Conservation (phyloP, 1,139 yeast species). For the Tardiomyces digboiensis region DNA sequence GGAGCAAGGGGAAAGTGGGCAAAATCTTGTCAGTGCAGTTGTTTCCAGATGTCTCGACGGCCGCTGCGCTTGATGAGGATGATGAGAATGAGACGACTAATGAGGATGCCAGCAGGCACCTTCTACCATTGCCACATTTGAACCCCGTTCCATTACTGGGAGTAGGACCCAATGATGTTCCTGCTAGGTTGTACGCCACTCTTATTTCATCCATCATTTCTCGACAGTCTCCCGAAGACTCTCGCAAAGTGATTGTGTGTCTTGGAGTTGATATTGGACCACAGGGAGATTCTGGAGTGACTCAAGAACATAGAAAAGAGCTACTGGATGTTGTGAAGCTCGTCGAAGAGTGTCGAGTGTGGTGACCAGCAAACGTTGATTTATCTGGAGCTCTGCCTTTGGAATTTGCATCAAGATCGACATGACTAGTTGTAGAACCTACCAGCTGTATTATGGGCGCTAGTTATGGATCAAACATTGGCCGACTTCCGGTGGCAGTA, state of each 20-base stretch:
- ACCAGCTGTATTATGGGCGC: too few species aligned
- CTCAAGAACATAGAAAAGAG: conserved; percentile 20
- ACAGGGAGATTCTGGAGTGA: conserved; percentile 13
- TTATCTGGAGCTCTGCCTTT: too few species aligned
- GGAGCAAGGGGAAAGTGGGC: conserved; percentile 24
- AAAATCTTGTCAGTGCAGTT: conserved; percentile 16
- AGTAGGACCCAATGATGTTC: conserved; percentile 15
- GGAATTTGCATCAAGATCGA: too few species aligned
- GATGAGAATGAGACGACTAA: background rate
- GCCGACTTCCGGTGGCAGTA: too few species aligned
- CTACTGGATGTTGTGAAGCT: conserved; percentile 23
- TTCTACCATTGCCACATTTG: conserved; percentile 20
- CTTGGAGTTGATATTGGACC: conserved; percentile 26
- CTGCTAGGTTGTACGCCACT: conserved; percentile 26
- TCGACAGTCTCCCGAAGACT: conserved; percentile 28
- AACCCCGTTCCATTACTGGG: conserved; percentile 29
- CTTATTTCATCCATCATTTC: conserved; percentile 28
- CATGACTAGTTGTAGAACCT: too few species aligned
- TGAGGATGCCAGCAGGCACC: too few species aligned
- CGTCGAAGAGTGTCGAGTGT: conserved; percentile 24
- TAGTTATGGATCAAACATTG: too few species aligned
- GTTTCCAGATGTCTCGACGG: conserved; percentile 5
- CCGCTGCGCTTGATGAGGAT: background rate
- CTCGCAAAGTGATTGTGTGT: conserved; percentile 27
- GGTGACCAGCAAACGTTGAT: conserved; percentile 14